Base-by-base conservation (phyloP, 164 flowering plant genomes). In the Santalum album region DNA sequence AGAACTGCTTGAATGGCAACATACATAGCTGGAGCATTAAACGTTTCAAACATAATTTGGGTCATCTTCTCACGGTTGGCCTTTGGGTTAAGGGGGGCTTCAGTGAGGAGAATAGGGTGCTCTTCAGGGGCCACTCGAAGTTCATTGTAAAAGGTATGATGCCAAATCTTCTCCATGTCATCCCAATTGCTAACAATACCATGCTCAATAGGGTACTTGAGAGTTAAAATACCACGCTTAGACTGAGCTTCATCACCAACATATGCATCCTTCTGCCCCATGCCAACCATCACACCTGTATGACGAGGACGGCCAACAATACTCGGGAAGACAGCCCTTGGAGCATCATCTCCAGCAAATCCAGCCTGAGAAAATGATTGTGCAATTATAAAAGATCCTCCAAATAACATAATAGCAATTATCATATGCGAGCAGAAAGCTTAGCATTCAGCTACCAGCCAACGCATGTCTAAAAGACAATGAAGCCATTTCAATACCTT, bases 131-230 rank as follows among this genome's bases (percentile, higher is more conserved):
- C 80, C 16, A 76, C 80, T 27, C 80, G 77, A 45, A 75, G 76
- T 25, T 72, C 76, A 57, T 72, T 66, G 59, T 67, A 67, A 53
- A 66, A 66, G 10, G 71, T 67, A 40, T 67, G 71, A 62, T 67
- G 71, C 66, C 72, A 71, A 7, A 71, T 71, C 57, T 71, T 71
- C 61, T 71, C 76, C 76, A 72, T 72, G 45, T 72, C 77, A 62
- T 73, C 77, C 77, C 77, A 73, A 16, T 73, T 77, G 68, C 61
- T 77, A 6, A 77, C 81, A 64, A 77, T 77, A 25, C 81, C 81
- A 56, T 77, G 81, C 60, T 76, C 80, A 65, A 76, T 76, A 11
- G 80, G 80, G 56, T 76, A 76, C 50, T 76, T 76, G 47, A 76
- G 59, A 56, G 77, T 68, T 19, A 76, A 58, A 29, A 76, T 76